phyloP scores from a whole-genome alignment of 108 stramenopile genomes.

The Phaeodactylum tricornutum region DNA sequence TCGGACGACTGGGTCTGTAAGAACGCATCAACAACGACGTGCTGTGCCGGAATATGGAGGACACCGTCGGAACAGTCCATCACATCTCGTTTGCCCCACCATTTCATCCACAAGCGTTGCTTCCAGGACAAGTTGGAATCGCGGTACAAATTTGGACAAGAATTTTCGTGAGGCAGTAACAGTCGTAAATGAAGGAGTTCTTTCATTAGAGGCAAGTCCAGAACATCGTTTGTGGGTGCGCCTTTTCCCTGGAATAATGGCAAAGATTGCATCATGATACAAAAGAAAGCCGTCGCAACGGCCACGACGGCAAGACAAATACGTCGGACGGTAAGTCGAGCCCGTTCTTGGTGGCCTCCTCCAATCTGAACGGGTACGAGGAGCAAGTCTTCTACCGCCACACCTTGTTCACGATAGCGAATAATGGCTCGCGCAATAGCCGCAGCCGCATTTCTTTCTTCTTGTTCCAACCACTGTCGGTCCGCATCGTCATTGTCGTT shows the following conservation, averaged over 20 bases:
- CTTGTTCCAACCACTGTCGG: slow-evolving; percentile 6
- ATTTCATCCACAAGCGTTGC: no score
- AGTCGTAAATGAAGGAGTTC: no score
- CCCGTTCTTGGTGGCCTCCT: slow-evolving; percentile 3
- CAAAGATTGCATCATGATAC: slow-evolving; percentile 25
- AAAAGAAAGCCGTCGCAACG: slow-evolving; percentile 24
- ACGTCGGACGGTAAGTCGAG: slow-evolving; percentile 28
- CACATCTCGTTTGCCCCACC: no score
- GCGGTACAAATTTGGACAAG: no score
- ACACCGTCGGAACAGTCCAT: slow-evolving; percentile 34
- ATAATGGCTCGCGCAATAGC: slow-evolving; percentile 6
- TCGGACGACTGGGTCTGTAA: slow-evolving; percentile 8
- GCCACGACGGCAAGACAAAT: slow-evolving; percentile 29
- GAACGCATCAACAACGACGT: slow-evolving; percentile 6
- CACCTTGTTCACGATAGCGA: slow-evolving; percentile 4
- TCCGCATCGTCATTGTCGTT: slow-evolving; percentile 7
- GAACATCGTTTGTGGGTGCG: neutral
- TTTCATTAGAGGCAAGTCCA: no score
- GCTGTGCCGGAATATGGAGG: slow-evolving; percentile 30
- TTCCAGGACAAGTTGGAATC: no score
- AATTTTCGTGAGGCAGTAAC: no score
- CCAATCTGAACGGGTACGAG: slow-evolving; percentile 7
- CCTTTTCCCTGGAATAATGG: slow-evolving; percentile 7
- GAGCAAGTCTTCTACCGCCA: slow-evolving; percentile 20
- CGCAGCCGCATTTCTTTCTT: slow-evolving; percentile 10